phyloP scores from a whole-genome alignment of 768 basidiomycete species.

The Trametes cingulata region DNA sequence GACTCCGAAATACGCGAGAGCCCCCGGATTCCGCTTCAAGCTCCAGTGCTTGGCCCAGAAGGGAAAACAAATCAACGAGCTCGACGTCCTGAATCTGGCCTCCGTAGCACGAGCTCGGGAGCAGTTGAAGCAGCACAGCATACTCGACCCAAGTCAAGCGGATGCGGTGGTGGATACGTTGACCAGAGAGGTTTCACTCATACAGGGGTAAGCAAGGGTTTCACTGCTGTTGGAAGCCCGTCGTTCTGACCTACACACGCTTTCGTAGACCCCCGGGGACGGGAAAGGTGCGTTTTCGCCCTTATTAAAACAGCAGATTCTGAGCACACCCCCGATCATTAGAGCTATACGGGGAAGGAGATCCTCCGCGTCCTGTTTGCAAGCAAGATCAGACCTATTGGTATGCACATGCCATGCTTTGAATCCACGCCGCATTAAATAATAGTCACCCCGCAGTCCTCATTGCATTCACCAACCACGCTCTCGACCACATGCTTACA shows the following conservation, averaged over 20 bases:
- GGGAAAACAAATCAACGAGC: slow-evolving; percentile 40
- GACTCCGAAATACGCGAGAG: slow-evolving; percentile 55
- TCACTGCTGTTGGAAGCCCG: not conserved
- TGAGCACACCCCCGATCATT: not conserved
- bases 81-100: slow-evolving; percentile 41
- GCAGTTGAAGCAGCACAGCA: slow-evolving; percentile 45
- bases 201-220: slow-evolving; percentile 59
- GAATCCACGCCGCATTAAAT: too few relatives aligned
- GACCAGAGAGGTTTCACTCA: slow-evolving; percentile 59
- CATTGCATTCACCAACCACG: slow-evolving; percentile 77
- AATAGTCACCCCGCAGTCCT: slow-evolving; percentile 39
- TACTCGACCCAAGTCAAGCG: slow-evolving; percentile 69
- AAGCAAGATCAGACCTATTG: slow-evolving; percentile 40
- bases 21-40: slow-evolving; percentile 58
- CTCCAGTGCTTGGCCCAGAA: slow-evolving; percentile 51
- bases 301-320: not conserved
- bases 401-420: not conserved
- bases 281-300: slow-evolving; percentile 55
- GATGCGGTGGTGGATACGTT: slow-evolving; percentile 67
- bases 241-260: too few relatives aligned
- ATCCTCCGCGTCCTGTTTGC: slow-evolving; percentile 64
- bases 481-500: slow-evolving; percentile 70
- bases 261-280: slow-evolving; percentile 81
- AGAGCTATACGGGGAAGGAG: slow-evolving; percentile 72
- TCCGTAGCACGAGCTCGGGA: slow-evolving; percentile 46